phyloP scores from a whole-genome alignment of 2,329 filamentous ascomycete genomes.

The Ophiostoma sp. region DNA sequence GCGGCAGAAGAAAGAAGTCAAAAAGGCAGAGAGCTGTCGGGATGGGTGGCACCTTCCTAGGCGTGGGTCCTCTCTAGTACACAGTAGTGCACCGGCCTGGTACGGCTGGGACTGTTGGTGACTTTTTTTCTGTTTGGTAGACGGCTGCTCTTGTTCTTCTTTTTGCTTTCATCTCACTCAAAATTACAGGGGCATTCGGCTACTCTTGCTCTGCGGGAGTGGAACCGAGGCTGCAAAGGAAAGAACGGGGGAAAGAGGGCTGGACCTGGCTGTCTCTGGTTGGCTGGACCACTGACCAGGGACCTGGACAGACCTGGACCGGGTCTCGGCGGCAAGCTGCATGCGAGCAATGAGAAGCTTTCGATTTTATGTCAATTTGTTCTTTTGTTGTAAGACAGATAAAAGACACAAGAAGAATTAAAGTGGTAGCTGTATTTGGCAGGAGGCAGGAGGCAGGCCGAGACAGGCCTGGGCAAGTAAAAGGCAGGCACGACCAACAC shows the following conservation, averaged over 20 bases:
- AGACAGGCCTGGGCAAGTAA: not conserved
- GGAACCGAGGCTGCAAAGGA: slow-evolving; percentile 19
- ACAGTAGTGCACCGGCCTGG: not conserved
- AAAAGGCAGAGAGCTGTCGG: not conserved
- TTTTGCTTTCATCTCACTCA: not conserved
- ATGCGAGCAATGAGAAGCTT: not conserved
- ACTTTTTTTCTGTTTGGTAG: not conserved
- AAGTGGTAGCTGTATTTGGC: not conserved
- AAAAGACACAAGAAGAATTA: not conserved
- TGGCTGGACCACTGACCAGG: not conserved
- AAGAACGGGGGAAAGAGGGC: not conserved
- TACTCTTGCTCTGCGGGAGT: not conserved
- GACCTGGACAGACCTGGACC: not conserved
- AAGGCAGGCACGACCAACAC: not conserved
- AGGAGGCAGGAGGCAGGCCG: not conserved
- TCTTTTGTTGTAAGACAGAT: not conserved
- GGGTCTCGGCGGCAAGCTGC: not conserved
- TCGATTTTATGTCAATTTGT: not conserved
- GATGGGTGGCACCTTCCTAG: not conserved
- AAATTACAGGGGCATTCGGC: slow-evolving; percentile 13
- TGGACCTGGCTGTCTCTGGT: not conserved
- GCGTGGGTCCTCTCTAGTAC: not conserved
- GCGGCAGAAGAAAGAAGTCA: not conserved
- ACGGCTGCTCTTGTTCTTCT: not conserved
- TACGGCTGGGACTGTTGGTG: not conserved